Conservation (phyloP, 805 yeast genomes). For the Saccharomycopsis amapae region DNA sequence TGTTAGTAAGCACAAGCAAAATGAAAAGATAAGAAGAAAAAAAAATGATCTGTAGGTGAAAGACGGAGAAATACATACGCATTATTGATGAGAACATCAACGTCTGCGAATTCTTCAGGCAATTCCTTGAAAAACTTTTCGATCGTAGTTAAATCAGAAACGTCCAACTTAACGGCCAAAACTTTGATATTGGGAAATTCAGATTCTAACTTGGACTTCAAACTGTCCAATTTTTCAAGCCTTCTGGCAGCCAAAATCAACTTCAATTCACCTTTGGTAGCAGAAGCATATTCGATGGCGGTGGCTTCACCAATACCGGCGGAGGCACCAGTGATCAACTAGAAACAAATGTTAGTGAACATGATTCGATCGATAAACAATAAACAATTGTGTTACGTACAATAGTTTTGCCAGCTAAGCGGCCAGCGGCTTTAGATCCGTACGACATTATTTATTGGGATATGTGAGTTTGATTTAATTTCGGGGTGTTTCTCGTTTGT, state of each 20-base stretch:
- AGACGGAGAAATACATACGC: conserved; percentile 29
- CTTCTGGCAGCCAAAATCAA: conserved; percentile 77
- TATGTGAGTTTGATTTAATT: no score
- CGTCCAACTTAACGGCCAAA: conserved; percentile 46
- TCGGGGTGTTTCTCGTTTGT: no score
- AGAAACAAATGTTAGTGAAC: background rate
- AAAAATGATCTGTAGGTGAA: no score
- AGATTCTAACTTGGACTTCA: conserved; percentile 85
- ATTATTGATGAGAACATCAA: conserved; percentile 59
- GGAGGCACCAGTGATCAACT: conserved; percentile 88
- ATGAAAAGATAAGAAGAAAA: background rate
- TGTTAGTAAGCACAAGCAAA: background rate
- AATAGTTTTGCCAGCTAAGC: conserved; percentile 71
- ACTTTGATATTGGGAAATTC: conserved; percentile 47
- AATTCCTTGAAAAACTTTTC: conserved; percentile 35
- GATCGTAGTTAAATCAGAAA: conserved; percentile 44
- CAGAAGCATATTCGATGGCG: conserved; percentile 74
- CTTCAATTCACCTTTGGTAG: conserved; percentile 59
- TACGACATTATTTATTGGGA: conserved; percentile 49
- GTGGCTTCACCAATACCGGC: conserved; percentile 94
- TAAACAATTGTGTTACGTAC: conserved; percentile 6
- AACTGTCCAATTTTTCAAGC: conserved; percentile 53
- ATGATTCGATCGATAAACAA: background rate
- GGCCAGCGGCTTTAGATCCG: conserved; percentile 68
- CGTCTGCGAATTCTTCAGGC: conserved; percentile 51